Percentiles rank a stretch among this genome's conserved stretches.
phyloP scores from a whole-genome alignment of 768 basidiomycete species.

The Podaxis carcinomalis region DNA sequence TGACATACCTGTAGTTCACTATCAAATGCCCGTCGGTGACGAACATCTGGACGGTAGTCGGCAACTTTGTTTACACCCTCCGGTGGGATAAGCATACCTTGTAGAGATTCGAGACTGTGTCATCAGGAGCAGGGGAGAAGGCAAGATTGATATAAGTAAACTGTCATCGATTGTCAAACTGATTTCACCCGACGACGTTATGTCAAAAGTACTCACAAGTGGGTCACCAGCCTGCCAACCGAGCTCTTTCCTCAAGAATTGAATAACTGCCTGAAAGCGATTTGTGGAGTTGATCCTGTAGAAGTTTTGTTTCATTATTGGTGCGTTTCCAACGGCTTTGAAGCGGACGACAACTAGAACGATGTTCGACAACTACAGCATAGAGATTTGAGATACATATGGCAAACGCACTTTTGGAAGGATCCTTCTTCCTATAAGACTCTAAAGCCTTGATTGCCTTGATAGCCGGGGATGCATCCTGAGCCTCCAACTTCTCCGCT shows the following conservation, averaged over 20 bases:
- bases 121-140: constrained; percentile 81
- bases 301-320: constrained; percentile 98
- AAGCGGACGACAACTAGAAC: constrained; percentile 89
- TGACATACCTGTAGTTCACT: constrained; percentile 79
- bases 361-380: not conserved
- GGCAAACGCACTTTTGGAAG: constrained; percentile 58
- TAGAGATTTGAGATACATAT: not conserved
- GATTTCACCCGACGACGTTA: no score
- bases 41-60: constrained; percentile 54
- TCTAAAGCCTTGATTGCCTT: constrained; percentile 71
- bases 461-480: constrained; percentile 1
- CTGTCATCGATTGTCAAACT: constrained; percentile 24
- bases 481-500: not conserved
- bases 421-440: constrained; percentile 83
- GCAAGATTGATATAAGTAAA: constrained; percentile 65
- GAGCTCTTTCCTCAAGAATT: constrained; percentile 86
- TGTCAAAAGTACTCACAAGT: constrained; percentile 46
- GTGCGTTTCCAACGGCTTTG: constrained; percentile 96
- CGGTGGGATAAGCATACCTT: constrained; percentile 38
- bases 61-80: not conserved
- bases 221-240: constrained; percentile 85
- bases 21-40: constrained; percentile 86
- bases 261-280: constrained; percentile 91
- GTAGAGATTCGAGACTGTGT: constrained; percentile 73
- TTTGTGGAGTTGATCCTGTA: constrained; percentile 97